Evolutionary conservation across 2,329 filamentous ascomycete genomes (phyloP), one percentile per base, ranked within the genome.

Genomic region (Ophiocordyceps unilateralis): DNA sequence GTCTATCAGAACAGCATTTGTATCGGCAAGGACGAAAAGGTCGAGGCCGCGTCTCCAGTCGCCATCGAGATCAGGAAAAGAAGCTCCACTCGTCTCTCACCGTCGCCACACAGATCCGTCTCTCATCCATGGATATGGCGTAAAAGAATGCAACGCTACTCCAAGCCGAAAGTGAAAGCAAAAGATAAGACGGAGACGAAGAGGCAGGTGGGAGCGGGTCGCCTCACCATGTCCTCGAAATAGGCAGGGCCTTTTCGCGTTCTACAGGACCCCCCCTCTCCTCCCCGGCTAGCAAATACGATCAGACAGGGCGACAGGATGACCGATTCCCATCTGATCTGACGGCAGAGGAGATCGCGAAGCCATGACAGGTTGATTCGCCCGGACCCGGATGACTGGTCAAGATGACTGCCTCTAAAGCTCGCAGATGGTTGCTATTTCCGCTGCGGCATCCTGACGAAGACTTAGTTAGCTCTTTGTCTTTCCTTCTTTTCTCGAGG

Each of bases 291-390:
- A 14, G 20, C 38, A 39, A 40, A n/a, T 23, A 32, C 24, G 26
- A 42, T 23, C 11, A 14, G 22, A 20, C 15, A 22, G 21, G 36
- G 40, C 12, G 22, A 36, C 17, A 10, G n/a, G 17, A 19, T 47
- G 46, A 44, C 28, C 46, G 43, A 47, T 47, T 22, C 7, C 39
- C 46, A 24, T 37, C 37, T 37, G 43, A 44, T 47, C 42, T 42
- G 43, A 45, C 44, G 34, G 46, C n/a, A n/a, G 21, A 26, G 17
- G 34, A 26, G 43, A 47, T 47, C 46, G 42, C 21, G 15, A 10
- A 14, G n/a, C 42, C 23, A n/a, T 46, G 42, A 44, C 34, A 41
- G 44, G 44, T 9, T 24, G 30, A 11, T 15, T 34, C 30, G 14
- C 15, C n/a, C 17, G 32, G 32, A 19, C 15, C 32, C 17, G 32